phyloP scores from a whole-genome alignment of 176 grass and related monocot genomes.

The Typha latifolia region DNA sequence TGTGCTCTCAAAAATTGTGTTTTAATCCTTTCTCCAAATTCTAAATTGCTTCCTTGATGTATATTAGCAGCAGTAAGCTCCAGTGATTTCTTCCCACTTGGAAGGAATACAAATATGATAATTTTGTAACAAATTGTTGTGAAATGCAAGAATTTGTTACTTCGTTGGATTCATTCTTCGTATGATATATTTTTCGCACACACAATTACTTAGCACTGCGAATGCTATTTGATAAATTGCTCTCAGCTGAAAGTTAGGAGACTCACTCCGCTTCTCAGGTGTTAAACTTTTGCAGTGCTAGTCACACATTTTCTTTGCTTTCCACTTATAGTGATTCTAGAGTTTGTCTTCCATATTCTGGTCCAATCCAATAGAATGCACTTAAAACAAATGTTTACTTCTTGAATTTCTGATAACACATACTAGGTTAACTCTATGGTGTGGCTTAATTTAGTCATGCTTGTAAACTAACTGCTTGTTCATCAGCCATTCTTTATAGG shows the following conservation, averaged over 20 bases:
- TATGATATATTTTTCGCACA: not conserved
- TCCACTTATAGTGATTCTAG: not conserved
- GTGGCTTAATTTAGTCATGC: no score
- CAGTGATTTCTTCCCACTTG: not conserved
- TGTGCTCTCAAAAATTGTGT: not conserved
- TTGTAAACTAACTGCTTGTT: no score
- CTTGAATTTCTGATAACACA: no score
- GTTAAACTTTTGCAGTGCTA: not conserved
- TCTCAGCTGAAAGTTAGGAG: not conserved
- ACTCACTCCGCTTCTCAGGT: not conserved
- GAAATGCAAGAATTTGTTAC: not conserved
- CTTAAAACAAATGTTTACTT: no score
- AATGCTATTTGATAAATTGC: not conserved
- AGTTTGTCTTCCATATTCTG: no score
- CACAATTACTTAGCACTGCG: not conserved
- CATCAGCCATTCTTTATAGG: no score
- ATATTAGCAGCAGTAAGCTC: not conserved
- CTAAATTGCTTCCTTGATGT: not conserved
- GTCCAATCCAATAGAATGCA: no score
- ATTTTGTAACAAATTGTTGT: not conserved
- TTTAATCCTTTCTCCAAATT: not conserved
- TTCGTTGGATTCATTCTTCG: not conserved
- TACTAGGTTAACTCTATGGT: no score
- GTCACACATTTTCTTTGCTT: not conserved
- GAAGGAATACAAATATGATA: not conserved